phyloP scores from a whole-genome alignment of 768 basidiomycete genomes.

The Auriculariales sp. region DNA sequence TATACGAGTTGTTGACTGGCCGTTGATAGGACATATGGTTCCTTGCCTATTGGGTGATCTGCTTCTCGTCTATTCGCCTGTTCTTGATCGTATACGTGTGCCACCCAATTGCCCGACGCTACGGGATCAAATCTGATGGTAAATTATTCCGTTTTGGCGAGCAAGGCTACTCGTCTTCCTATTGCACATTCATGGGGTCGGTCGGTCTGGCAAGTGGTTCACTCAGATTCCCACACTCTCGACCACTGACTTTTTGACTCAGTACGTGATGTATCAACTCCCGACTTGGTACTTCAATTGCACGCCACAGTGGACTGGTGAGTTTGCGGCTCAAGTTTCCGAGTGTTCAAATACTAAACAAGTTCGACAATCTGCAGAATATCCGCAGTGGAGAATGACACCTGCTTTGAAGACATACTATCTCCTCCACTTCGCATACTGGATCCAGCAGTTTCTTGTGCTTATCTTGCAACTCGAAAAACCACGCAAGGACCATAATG shows the following conservation, averaged over 20 bases:
- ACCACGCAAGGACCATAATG: conserved; percentile 80
- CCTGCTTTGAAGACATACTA: conserved; percentile 83
- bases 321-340: conserved; percentile 24
- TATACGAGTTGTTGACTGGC: neutral
- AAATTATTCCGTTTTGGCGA: conserved; percentile 84
- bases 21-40: conserved; percentile 52
- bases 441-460: conserved; percentile 87
- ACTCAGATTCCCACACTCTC: neutral
- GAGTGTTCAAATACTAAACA: neutral
- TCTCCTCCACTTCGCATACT: conserved; percentile 84
- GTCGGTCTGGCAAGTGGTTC: conserved; percentile 74
- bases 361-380: conserved; percentile 31
- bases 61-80: conserved; percentile 84
- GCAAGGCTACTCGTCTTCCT: conserved; percentile 76
- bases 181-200: conserved; percentile 53
- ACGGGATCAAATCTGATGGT: conserved; percentile 47
- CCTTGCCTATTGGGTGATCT: conserved; percentile 66
- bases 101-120: conserved; percentile 49
- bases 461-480: conserved; percentile 80
- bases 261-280: conserved; percentile 76
- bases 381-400: conserved; percentile 85
- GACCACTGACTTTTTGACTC: neutral
- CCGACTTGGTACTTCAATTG: conserved; percentile 72
- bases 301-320: conserved; percentile 71
- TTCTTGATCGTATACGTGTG: conserved; percentile 47